phyloP scores from a whole-genome alignment of 2,329 filamentous ascomycete species.

The Cytospora schulzeri region DNA sequence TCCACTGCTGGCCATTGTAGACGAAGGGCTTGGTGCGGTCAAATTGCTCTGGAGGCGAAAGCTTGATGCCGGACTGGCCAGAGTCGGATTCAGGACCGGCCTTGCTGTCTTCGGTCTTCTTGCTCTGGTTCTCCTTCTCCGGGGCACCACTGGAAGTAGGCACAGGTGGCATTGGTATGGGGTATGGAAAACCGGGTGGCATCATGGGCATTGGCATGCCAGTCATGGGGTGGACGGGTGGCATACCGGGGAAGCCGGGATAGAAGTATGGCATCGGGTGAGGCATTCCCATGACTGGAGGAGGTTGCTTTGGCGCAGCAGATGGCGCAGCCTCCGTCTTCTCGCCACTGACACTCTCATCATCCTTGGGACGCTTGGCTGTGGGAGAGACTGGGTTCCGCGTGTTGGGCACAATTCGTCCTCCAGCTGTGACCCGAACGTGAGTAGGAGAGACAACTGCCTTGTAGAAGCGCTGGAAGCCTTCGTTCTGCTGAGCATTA shows the following conservation, averaged over 20 bases:
- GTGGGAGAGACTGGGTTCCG: constrained; percentile 54
- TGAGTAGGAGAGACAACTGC: constrained; percentile 69
- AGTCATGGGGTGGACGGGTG: constrained; percentile 38
- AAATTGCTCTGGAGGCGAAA: constrained; percentile 48
- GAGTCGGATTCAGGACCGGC: constrained; percentile 20
- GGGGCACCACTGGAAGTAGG: constrained; percentile 16
- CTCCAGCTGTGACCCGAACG: constrained; percentile 67
- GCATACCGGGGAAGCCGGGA: constrained; percentile 36
- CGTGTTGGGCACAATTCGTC: constrained; percentile 67
- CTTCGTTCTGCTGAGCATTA: constrained; percentile 60
- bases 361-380: constrained; percentile 52
- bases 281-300: constrained; percentile 34
- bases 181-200: constrained; percentile 33
- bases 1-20: constrained; percentile 49
- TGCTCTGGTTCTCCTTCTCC: constrained; percentile 33
- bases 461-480: constrained; percentile 69
- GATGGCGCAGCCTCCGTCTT: constrained; percentile 15
- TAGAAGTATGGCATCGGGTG: constrained; percentile 31
- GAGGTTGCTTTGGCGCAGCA: constrained; percentile 24
- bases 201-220: constrained; percentile 46
- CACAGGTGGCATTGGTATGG: constrained; percentile 21
- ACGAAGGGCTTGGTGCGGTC: constrained; percentile 49
- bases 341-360: constrained; percentile 29
- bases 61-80: constrained; percentile 39
- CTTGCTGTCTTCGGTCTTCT: constrained; percentile 35